These are phyloP conservation scores for Penicillium rolfsii DNA, from an alignment of 2,329 filamentous ascomycete species.

Conservation along the genomic window DNA sequence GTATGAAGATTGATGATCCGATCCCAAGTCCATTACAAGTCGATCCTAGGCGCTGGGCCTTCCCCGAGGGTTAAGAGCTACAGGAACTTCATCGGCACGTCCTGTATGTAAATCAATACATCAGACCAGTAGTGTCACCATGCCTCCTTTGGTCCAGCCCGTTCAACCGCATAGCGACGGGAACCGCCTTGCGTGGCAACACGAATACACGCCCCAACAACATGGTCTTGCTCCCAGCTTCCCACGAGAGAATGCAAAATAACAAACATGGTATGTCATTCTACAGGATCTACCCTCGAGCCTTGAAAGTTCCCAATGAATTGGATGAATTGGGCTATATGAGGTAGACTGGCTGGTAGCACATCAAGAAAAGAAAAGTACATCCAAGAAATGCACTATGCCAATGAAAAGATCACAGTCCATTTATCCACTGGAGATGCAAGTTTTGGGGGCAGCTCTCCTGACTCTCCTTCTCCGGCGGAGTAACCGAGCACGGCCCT, in stretches of 20 bases:
- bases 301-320: neutral
- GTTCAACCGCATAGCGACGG: neutral
- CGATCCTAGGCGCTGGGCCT: neutral
- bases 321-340: neutral
- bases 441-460: conserved; percentile 1
- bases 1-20: neutral
- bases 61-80: neutral
- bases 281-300: neutral
- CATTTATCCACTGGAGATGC: neutral
- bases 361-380: neutral
- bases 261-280: neutral
- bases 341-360: neutral
- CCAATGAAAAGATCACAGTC: neutral
- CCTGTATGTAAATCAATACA: neutral
- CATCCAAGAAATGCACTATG: neutral
- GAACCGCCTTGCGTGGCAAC: conserved; percentile 13
- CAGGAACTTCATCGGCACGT: neutral
- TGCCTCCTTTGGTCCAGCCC: neutral
- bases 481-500: conserved; percentile 16
- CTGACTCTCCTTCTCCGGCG: neutral
- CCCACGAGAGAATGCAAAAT: conserved; percentile 6
- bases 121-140: neutral
- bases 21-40: neutral
- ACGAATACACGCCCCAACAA: conserved; percentile 2
- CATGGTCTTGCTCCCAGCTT: neutral